Evolutionary conservation across 2,329 filamentous ascomycete species (phyloP), one percentile per base, ranked within the genome.

Genomic region (Trichoderma pleuroti): DNA sequence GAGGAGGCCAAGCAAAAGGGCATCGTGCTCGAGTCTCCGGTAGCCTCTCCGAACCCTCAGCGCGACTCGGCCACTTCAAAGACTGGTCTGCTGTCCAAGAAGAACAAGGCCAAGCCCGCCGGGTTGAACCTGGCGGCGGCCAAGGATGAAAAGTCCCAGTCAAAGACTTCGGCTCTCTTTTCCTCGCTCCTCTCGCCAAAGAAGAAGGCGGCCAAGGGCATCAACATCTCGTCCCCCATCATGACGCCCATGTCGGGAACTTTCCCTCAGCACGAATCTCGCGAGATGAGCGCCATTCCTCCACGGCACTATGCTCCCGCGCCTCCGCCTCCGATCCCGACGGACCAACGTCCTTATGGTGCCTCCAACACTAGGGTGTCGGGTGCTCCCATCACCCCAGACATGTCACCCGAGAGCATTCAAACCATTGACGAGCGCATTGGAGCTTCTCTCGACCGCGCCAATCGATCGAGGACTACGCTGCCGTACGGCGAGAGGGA

Each of bases 1-100:
- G 94, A 98, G 77, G 88, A 87, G 71, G 88, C 88, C 65, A 91
- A 90, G 79, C 83, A 86, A 74, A 84, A 84, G 61, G 88, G 89
- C 36, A 77, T 87, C 54, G 80, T 80, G 21, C 82, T 87, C 57
- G 83, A 86, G 26, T 69, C 79, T 26, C 83, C 84, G 18, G 70
- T 83, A 11, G 71, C 80, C 36, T 75, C 82, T 5, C 72, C 73
- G 8, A 75, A 79, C 32, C 68, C 70, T 34, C 77, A 75, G 36
- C 74, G 74, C 63, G 76, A 71, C 71, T 73, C 60, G 77, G 72
- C 16, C 75, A 73, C 63, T 78, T 78, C 52, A 74, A 80, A 14
- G 46, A 52, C 46, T 11, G 72, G 74, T 3, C 80, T 80, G 7
- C 76, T 80, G 18, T 75, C 79, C 30, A 86, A 84, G 79, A 86